Percentiles rank a stretch among this genome's conserved stretches.
Evolutionary conservation across 371 early-diverging fungal genomes (phyloP).

Genomic region (Apophysomyces sp.): DNA sequence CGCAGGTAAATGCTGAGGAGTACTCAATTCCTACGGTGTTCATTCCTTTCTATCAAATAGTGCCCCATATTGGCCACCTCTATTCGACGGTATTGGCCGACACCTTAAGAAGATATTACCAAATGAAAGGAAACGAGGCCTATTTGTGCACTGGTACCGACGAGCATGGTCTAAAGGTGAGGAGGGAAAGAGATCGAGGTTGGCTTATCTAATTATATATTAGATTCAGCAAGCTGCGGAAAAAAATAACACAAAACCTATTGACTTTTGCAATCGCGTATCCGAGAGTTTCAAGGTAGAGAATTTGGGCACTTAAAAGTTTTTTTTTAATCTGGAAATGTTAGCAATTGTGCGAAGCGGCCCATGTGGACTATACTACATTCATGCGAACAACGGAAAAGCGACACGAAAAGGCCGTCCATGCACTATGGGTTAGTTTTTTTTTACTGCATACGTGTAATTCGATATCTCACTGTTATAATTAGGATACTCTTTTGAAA

Average conservation of each 20-base stretch:
- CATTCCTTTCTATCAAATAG: slow-evolving; percentile 32
- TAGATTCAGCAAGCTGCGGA: slow-evolving; percentile 93
- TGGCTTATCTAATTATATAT: neutral
- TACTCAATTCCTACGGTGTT: too few species aligned
- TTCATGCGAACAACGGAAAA: slow-evolving; percentile 89
- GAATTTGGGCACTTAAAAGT: too few species aligned
- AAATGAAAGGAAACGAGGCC: slow-evolving; percentile 60
- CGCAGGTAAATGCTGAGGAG: slow-evolving; percentile 69
- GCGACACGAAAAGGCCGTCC: slow-evolving; percentile 72
- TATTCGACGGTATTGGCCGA: slow-evolving; percentile 90
- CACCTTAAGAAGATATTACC: slow-evolving; percentile 72
- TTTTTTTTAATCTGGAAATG: neutral
- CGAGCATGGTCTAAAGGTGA: slow-evolving; percentile 94
- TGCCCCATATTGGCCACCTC: slow-evolving; percentile 95
- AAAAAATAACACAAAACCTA: slow-evolving; percentile 55
- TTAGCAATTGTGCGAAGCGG: slow-evolving; percentile 62
- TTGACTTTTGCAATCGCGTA: slow-evolving; percentile 76
- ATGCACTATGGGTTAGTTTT: slow-evolving; percentile 69
- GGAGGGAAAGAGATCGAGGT: neutral
- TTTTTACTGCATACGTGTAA: neutral
- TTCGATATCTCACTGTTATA: neutral
- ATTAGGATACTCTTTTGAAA: slow-evolving; percentile 59
- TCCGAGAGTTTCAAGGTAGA: slow-evolving; percentile 76
- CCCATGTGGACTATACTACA: slow-evolving; percentile 77
- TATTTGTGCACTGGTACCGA: slow-evolving; percentile 90